Percentiles rank a stretch among this genome's conserved stretches.
Evolutionary conservation across 1,284 basidiomycete genomes (phyloP).

Genomic region (Ustilago shanxiensis): DNA sequence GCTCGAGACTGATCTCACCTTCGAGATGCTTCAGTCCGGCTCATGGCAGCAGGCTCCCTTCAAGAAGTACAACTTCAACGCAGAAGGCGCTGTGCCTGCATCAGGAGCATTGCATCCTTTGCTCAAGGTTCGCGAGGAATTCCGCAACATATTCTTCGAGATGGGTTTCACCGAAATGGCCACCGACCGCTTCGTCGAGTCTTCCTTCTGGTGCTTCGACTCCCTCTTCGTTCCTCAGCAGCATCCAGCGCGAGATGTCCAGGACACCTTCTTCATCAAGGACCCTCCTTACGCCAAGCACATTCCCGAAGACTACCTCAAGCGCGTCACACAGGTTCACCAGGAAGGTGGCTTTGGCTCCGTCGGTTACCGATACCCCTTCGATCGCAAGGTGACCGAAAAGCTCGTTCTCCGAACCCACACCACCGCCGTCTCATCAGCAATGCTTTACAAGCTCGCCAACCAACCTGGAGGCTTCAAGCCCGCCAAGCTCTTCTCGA

Average conservation of each 20-base stretch:
- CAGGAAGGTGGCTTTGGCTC: slow-evolving; percentile 93
- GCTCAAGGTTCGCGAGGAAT: slow-evolving; percentile 97
- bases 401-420: slow-evolving; percentile 96
- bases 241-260: slow-evolving; percentile 96
- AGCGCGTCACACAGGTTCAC: slow-evolving; percentile 88
- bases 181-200: slow-evolving; percentile 96
- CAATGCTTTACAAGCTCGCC: slow-evolving; percentile 87
- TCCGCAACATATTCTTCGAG: slow-evolving; percentile 97
- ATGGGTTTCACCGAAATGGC: slow-evolving; percentile 99
- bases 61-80: slow-evolving; percentile 99
- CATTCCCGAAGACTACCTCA: slow-evolving; percentile 88
- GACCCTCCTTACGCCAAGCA: slow-evolving; percentile 84
- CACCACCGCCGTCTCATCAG: slow-evolving; percentile 93
- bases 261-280: slow-evolving; percentile 99
- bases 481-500: slow-evolving; percentile 96
- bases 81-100: slow-evolving; percentile 87
- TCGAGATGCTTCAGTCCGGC: slow-evolving; percentile 87
- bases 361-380: slow-evolving; percentile 97
- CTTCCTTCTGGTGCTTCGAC: slow-evolving; percentile 99
- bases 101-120: slow-evolving; percentile 95
- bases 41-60: slow-evolving; percentile 73
- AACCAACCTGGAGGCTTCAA: slow-evolving; percentile 83
- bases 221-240: slow-evolving; percentile 98
- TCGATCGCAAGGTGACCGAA: slow-evolving; percentile 89
- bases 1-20: slow-evolving; percentile 96